Conservation (phyloP, 2,329 filamentous ascomycete genomes). For the Bipolaris gigantea region DNA sequence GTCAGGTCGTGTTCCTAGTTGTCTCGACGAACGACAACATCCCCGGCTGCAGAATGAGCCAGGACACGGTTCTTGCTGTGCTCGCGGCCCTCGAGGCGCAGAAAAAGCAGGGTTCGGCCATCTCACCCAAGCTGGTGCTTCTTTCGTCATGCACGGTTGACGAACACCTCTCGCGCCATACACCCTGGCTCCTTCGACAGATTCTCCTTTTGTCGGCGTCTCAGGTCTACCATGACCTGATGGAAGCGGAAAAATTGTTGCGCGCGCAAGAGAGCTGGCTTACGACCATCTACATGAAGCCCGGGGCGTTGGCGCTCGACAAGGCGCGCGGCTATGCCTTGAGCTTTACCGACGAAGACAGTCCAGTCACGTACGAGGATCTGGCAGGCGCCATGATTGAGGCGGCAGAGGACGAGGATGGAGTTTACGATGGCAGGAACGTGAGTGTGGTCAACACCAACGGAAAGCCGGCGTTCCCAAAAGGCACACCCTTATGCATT, state of each 20-base stretch:
- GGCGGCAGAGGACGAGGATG: conserved; percentile 37
- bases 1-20: conserved; percentile 48
- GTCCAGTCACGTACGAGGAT: conserved; percentile 49
- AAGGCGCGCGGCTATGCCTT: conserved; percentile 47
- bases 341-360: conserved; percentile 44
- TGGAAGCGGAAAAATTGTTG: conserved; percentile 42
- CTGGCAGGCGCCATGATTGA: conserved; percentile 55
- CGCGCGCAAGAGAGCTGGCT: conserved; percentile 46
- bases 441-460: conserved; percentile 36
- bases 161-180: conserved; percentile 12
- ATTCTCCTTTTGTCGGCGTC: conserved; percentile 30
- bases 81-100: conserved; percentile 32
- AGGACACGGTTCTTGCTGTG: conserved; percentile 38
- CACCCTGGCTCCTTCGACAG: conserved; percentile 32
- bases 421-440: conserved; percentile 17
- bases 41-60: conserved; percentile 46
- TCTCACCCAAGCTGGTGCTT: conserved; percentile 39
- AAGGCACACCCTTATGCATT: conserved; percentile 40
- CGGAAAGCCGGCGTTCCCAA: conserved; percentile 40
- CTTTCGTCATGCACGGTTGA: conserved; percentile 51
- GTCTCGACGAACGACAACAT: conserved; percentile 49
- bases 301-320: conserved; percentile 46
- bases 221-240: conserved; percentile 49
- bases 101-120: background rate
- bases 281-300: conserved; percentile 48